A percentile compares a stretch with the other conserved stretches of the same genome.
Evolutionary conservation across 2,329 filamentous ascomycete genomes (phyloP).

Genomic region (Colletotrichum truncatum): DNA sequence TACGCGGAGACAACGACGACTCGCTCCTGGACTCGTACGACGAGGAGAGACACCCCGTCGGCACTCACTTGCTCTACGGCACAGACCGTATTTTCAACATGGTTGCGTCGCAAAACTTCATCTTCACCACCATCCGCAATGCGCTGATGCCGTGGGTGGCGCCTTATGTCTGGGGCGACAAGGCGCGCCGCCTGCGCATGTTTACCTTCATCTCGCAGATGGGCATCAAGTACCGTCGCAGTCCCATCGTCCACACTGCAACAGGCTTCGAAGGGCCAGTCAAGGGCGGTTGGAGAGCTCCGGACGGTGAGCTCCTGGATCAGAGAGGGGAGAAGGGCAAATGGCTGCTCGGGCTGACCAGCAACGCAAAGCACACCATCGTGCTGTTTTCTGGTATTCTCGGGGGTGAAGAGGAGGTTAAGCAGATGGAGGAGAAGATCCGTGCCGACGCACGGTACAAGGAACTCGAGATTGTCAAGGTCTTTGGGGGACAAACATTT

Average conservation of each 20-base stretch:
- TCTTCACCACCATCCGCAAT: constrained; percentile 48
- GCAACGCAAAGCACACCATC: constrained; percentile 38
- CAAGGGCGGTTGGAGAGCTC: constrained; percentile 56
- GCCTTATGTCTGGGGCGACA: constrained; percentile 41
- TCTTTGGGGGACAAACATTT: constrained; percentile 18
- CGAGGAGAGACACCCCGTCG: constrained; percentile 56
- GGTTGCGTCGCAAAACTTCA: constrained; percentile 44
- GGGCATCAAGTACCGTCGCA: constrained; percentile 51
- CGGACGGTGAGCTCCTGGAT: constrained; percentile 43
- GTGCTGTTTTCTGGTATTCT: constrained; percentile 41
- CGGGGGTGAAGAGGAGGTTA: constrained; percentile 14
- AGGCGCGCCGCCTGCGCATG: constrained; percentile 31
- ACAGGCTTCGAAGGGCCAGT: constrained; percentile 43
- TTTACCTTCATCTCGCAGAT: constrained; percentile 52
- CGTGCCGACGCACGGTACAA: constrained; percentile 16
- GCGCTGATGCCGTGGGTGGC: constrained; percentile 46
- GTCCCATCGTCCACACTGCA: constrained; percentile 44
- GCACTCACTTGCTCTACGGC: constrained; percentile 48
- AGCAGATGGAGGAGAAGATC: constrained; percentile 13
- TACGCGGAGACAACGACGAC: constrained; percentile 34
- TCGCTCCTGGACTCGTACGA: constrained; percentile 57
- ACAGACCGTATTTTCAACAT: constrained; percentile 52
- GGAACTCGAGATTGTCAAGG: constrained; percentile 30
- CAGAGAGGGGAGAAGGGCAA: constrained; percentile 20
- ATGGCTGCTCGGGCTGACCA: constrained; percentile 38